Conservation (phyloP, 352 stramenopile genomes). For the Phytophthora foliorum region DNA sequence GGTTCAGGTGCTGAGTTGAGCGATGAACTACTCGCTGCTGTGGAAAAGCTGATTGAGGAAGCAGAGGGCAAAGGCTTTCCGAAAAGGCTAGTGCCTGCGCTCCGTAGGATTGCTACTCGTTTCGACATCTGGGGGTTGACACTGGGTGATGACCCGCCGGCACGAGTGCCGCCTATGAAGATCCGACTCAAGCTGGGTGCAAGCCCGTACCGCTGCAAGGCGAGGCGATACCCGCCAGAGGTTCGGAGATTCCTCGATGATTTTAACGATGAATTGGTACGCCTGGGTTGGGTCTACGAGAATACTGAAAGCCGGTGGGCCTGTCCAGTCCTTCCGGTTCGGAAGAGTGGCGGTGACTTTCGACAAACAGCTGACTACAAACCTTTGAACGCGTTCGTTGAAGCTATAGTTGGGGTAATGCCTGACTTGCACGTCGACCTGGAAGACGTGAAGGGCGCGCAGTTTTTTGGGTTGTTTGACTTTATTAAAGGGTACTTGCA, state of each 20-base stretch:
- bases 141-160: constrained; percentile 9
- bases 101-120: constrained; percentile 10
- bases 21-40: constrained; percentile 4
- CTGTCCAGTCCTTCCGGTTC: constrained; percentile 25
- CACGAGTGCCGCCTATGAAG: constrained; percentile 3
- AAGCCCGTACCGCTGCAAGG: constrained; percentile 1
- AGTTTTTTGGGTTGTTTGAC: constrained; percentile 25
- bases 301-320: constrained; percentile 32
- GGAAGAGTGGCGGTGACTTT: constrained; percentile 22
- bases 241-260: constrained; percentile 24
- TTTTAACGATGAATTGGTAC: constrained; percentile 32
- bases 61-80: constrained; percentile 7
- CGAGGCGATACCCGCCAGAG: constrained; percentile 25
- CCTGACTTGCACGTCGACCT: constrained; percentile 27
- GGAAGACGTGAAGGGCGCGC: neutral
- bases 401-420: constrained; percentile 39
- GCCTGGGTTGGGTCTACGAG: constrained; percentile 37
- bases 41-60: constrained; percentile 4
- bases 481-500: constrained; percentile 24
- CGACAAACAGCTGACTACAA: constrained; percentile 39
- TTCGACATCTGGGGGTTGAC: constrained; percentile 12
- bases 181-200: constrained; percentile 23
- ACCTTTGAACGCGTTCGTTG: constrained; percentile 23
- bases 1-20: neutral
- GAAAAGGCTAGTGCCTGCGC: neutral